phyloP scores from a whole-genome alignment of 1,284 basidiomycete genomes.

The Marasmius oreades region DNA sequence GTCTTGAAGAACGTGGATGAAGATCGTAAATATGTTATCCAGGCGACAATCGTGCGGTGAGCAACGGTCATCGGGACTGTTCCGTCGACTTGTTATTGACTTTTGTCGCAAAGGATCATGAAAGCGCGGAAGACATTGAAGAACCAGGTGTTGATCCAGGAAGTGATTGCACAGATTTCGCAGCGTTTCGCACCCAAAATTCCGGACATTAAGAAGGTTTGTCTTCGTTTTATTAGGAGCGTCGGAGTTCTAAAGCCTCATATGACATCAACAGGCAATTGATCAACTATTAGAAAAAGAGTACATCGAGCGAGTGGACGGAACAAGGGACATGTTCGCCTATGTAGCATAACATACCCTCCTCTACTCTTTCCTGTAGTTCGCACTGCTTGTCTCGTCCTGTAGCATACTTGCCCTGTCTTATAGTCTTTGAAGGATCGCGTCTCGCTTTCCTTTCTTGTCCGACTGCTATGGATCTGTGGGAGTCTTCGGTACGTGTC shows the following conservation, averaged over 20 bases:
- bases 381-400: neutral
- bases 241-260: neutral
- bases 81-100: slow-evolving; percentile 1
- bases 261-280: slow-evolving; percentile 66
- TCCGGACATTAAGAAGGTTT: slow-evolving; percentile 87
- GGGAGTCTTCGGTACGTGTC: neutral
- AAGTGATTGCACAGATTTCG: slow-evolving; percentile 91
- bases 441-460: neutral
- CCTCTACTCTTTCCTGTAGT: slow-evolving; percentile 8
- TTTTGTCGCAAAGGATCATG: slow-evolving; percentile 97
- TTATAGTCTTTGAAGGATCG: neutral
- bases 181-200: slow-evolving; percentile 88
- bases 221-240: slow-evolving; percentile 10
- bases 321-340: slow-evolving; percentile 74
- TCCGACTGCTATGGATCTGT: neutral
- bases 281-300: slow-evolving; percentile 97
- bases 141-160: slow-evolving; percentile 91
- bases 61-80: slow-evolving; percentile 22
- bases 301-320: slow-evolving; percentile 92
- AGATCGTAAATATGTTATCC: slow-evolving; percentile 95
- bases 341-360: slow-evolving; percentile 55
- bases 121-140: slow-evolving; percentile 98
- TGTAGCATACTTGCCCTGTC: slow-evolving; percentile 7
- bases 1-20: slow-evolving; percentile 97
- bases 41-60: slow-evolving; percentile 94